Evolutionary conservation across 73 alveolate species (phyloP).

Genomic region (Symbiodinium natans): DNA sequence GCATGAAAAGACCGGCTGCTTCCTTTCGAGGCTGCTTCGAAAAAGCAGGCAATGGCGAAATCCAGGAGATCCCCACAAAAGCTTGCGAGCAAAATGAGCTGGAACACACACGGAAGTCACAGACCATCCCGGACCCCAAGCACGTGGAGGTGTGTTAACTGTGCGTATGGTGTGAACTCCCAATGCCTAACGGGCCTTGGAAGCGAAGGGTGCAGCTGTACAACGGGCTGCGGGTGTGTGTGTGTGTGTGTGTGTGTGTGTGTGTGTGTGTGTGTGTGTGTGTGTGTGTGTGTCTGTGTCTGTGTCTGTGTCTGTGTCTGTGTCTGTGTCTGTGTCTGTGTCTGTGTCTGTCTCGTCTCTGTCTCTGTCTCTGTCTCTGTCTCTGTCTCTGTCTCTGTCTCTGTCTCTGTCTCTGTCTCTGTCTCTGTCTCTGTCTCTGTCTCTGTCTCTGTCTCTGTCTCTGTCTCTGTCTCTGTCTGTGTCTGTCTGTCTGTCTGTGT

Average conservation of each 20-base stretch:
- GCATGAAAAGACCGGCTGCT: no score
- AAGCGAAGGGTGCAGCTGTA: no score
- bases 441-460: conserved; percentile 19
- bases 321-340: background rate
- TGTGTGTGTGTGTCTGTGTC: background rate
- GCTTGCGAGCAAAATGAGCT: no score
- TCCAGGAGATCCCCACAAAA: no score
- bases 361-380: conserved; percentile 9
- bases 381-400: background rate
- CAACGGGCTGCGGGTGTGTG: no score
- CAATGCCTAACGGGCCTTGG: no score
- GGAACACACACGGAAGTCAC: no score
- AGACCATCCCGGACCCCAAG: no score
- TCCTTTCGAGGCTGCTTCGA: no score
- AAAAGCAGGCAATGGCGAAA: no score
- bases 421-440: background rate
- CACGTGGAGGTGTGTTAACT: no score
- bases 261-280: background rate
- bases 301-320: background rate
- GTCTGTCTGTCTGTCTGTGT: background rate
- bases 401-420: background rate
- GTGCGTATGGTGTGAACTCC: no score
- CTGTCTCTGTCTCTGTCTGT: conserved; percentile 19
- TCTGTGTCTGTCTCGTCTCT: conserved; percentile 7
- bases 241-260: background rate